A percentile compares a stretch with the other conserved stretches of the same genome.
These are phyloP conservation scores for Coprinopsis sp. DNA, from an alignment of 768 basidiomycete genomes.

Conservation along the genomic window DNA sequence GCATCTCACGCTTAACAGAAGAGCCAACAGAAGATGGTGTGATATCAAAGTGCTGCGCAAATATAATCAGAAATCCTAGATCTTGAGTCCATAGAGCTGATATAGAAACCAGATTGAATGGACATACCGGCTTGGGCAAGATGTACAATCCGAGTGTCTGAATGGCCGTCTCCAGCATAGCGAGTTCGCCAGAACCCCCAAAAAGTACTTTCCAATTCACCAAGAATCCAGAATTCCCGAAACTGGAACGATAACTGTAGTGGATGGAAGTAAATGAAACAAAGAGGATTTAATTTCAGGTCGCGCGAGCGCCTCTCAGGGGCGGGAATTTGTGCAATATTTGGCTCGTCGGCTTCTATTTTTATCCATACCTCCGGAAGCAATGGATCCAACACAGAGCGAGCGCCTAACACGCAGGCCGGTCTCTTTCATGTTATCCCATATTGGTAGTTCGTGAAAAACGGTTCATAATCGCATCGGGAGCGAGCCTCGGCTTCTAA, in stretches of 20 bases:
- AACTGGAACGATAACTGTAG: not conserved
- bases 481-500: too few relatives aligned
- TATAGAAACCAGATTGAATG: not conserved
- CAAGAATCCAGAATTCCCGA: not conserved
- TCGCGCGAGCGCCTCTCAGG: not conserved
- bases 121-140: slow-evolving; percentile 8
- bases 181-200: slow-evolving; percentile 34
- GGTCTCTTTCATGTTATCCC: too few relatives aligned
- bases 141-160: slow-evolving; percentile 8
- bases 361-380: too few relatives aligned
- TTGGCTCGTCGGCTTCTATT: slow-evolving; percentile 1
- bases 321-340: slow-evolving; percentile 4
- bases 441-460: too few relatives aligned
- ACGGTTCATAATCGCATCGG: too few relatives aligned
- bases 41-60: not conserved
- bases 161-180: slow-evolving; percentile 1
- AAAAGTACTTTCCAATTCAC: not conserved
- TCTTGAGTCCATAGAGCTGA: not conserved
- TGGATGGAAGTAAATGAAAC: not conserved
- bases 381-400: too few relatives aligned
- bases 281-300: not conserved
- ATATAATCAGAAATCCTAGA: not conserved
- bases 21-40: not conserved
- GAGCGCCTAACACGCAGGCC: too few relatives aligned
- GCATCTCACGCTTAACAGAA: not conserved